A percentile compares a stretch with the other conserved stretches of the same genome.
These are phyloP conservation scores for Ceratobasidium sp. DNA, from an alignment of 1,284 basidiomycete species.

Conservation along the genomic window DNA sequence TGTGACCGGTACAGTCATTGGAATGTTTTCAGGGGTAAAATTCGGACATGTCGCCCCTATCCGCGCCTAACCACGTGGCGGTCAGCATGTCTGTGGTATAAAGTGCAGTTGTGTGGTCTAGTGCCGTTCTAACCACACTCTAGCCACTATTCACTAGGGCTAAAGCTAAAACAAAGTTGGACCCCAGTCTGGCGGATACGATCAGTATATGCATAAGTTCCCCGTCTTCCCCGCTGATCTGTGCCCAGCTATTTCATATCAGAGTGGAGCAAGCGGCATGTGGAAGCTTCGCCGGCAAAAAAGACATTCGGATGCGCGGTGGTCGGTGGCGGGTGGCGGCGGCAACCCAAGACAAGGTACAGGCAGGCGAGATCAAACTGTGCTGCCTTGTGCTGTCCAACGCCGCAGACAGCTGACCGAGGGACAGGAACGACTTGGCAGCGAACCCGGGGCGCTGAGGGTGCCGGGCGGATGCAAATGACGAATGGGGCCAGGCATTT, in stretches of 20 bases:
- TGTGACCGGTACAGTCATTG: background rate
- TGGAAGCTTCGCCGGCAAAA: no score
- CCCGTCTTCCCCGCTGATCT: background rate
- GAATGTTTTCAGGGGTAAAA: background rate
- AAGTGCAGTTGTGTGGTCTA: background rate
- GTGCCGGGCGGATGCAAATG: constrained; percentile 35
- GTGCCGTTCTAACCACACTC: no score
- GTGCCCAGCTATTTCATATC: background rate
- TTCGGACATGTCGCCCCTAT: background rate
- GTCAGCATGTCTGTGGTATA: background rate
- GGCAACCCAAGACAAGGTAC: background rate
- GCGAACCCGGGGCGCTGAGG: constrained; percentile 28
- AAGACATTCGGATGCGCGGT: background rate
- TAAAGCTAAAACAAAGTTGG: no score
- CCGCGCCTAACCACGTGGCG: background rate
- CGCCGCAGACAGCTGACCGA: constrained; percentile 4
- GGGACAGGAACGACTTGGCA: constrained; percentile 46
- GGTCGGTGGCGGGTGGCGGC: background rate
- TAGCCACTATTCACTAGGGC: no score
- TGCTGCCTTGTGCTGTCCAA: background rate
- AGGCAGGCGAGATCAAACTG: constrained; percentile 11
- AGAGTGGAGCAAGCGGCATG: background rate
- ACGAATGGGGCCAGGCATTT: constrained; percentile 27
- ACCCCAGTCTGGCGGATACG: no score
- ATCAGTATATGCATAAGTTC: background rate